Base-by-base conservation (phyloP, 768 basidiomycete species). In the Termitomyces bulborhizus region DNA sequence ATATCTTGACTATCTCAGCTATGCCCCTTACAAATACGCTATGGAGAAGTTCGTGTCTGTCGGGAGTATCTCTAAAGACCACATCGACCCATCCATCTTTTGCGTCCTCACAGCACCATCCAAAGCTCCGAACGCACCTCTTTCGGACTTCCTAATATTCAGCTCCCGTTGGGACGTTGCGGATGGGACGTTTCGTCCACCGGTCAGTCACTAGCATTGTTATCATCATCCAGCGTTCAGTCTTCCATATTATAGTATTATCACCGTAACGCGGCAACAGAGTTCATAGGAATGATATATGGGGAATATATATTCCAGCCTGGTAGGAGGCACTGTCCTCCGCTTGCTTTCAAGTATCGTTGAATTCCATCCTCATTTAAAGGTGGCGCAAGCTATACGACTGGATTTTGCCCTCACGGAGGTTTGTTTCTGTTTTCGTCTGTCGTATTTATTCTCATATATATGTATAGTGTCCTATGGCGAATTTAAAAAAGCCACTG, bases 21-120 rank as follows among this genome's bases (percentile, higher is more conserved):
- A 85, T 62, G 79, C 84, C 6, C 83, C 83, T 0, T 85, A 80
- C 72, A 85, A 86, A 67, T 85, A 86, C 59, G 81, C 77, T 9
- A 62, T 84, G 67, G 81, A 81, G 66, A 84, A 83, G 65, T 86
- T 84, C 66, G 70, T 79, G 57, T 75, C 76, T 60, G 81, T 86
- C 48, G 84, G 85, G 16, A 81, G 79, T 56, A 82, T 86, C 62
- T 79, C 81, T 37, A 81, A 77, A 61, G 85, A 87, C 65, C 85
- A 87, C 66, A 81, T 85, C 64, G 84, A 86, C 63, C 85, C 84
- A 1, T 83, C 82, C 9, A 79, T 84, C 59, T 85, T 86, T 71
- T 84, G 83, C 57, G 81, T 86, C 46, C 77, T 86, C 56, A 86
- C 84, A 1, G 84, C 79, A 32, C 79, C 79, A 58, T 85, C 84